Base-by-base conservation (phyloP, 768 basidiomycete genomes). In the Hemileccinum rubropunctum region DNA sequence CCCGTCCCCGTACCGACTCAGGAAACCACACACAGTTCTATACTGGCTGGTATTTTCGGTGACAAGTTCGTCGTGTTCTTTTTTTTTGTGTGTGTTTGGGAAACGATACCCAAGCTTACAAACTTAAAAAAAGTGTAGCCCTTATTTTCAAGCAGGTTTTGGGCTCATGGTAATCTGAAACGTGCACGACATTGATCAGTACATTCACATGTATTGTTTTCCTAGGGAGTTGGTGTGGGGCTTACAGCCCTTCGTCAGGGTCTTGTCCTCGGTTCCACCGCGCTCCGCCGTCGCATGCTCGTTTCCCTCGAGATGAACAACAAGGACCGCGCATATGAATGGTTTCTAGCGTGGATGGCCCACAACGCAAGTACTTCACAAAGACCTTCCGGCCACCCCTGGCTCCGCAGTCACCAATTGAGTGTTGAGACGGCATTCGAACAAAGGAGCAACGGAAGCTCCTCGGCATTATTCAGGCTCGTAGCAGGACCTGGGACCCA, bases 341-440 rank as follows among this genome's bases (percentile, higher is more conserved):
- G 97, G 94, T 95, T 98, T 68, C 82, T 99, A 36, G 76, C 86
- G 43, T 99, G 97, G 95, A 91, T 98, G 89, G 82, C 93, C 7
- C 78, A 80, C 42, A 86, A 90, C 42, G 73, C 81, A 1, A 67
- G 60, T 27, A 53, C 68, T 2, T 60, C 68, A 52, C 62, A 60
- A 47, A 53, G 60, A 26, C 56, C 46, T 11, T 54, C 64, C 32
- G 40, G 56, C 33, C 53, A 58, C 42, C 17, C 64, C 15, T 87
- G 82, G 81, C 69, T 86, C 43, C 79, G 83, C 40, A 92, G 89
- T 63, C 95, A 98, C 70, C 86, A 98, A 63, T 78, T 99, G 7
- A 95, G 92, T 60, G 93, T 99, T 3, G 93, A 95, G 71, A 99
- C 97, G 1, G 80, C 81, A 41, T 84, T 92, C 50, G 88, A 95